Evolutionary conservation across 164 flowering plant genomes (phyloP).

Genomic region (Piper longum): DNA sequence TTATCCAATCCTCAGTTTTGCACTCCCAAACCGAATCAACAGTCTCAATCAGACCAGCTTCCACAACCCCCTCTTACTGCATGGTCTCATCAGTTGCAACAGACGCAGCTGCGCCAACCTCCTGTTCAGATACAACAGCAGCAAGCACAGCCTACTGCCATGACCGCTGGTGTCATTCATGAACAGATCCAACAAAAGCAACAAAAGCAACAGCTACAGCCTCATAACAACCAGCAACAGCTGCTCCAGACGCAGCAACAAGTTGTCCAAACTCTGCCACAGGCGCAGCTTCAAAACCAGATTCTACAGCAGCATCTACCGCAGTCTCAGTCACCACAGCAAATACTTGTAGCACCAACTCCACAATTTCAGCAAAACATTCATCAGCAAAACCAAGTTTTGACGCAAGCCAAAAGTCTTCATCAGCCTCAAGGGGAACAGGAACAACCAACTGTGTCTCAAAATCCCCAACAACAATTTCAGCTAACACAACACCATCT

Average conservation of each 20-base stretch:
- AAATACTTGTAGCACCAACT: slow-evolving; percentile 29
- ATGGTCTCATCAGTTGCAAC: slow-evolving; percentile 21
- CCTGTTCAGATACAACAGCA: slow-evolving; percentile 37
- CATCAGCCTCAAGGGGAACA: slow-evolving; percentile 47
- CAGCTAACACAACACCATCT: slow-evolving; percentile 49
- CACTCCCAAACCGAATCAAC: slow-evolving; percentile 34
- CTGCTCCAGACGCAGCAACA: slow-evolving; percentile 18
- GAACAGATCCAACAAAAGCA: slow-evolving; percentile 17
- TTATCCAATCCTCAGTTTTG: slow-evolving; percentile 37
- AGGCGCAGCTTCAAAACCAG: slow-evolving; percentile 35
- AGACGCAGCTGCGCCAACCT: slow-evolving; percentile 14
- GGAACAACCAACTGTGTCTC: slow-evolving; percentile 17
- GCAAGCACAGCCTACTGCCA: slow-evolving; percentile 5
- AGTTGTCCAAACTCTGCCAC: slow-evolving; percentile 18
- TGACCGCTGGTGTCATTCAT: slow-evolving; percentile 11
- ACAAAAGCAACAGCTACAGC: slow-evolving; percentile 21
- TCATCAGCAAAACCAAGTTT: slow-evolving; percentile 19
- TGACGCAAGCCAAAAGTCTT: slow-evolving; percentile 36
- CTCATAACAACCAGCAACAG: not conserved
- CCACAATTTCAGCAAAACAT: slow-evolving; percentile 28
- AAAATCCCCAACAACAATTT: slow-evolving; percentile 42
- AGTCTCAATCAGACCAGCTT: slow-evolving; percentile 33
- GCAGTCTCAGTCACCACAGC: slow-evolving; percentile 58
- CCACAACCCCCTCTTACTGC: slow-evolving; percentile 29
- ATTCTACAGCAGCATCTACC: slow-evolving; percentile 30